Evolutionary conservation across 2,329 filamentous ascomycete species (phyloP).

Genomic region (Exophiala xenobiotica): DNA sequence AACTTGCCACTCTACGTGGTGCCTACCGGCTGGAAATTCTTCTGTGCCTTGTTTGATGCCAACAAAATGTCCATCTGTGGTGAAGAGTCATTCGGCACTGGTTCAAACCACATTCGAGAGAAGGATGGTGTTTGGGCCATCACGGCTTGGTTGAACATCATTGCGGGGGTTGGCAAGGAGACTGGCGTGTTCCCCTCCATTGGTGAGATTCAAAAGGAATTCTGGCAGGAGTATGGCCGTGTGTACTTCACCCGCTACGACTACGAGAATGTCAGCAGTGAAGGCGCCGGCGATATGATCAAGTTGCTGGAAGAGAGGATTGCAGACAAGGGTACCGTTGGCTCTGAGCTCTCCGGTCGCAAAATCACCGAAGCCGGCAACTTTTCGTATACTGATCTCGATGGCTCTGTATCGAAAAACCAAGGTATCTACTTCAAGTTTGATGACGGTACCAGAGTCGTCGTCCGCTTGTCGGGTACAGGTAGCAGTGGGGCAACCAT

Average conservation of each 20-base stretch:
- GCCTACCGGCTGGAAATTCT: slow-evolving; percentile 98
- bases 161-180: slow-evolving; percentile 85
- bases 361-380: slow-evolving; percentile 89
- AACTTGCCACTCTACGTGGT: slow-evolving; percentile 92
- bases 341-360: slow-evolving; percentile 75
- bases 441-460: slow-evolving; percentile 89
- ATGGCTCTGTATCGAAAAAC: slow-evolving; percentile 91
- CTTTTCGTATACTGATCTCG: slow-evolving; percentile 98
- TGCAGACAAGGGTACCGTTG: slow-evolving; percentile 70
- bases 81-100: slow-evolving; percentile 96
- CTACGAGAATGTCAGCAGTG: slow-evolving; percentile 91
- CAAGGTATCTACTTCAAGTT: slow-evolving; percentile 95
- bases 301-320: slow-evolving; percentile 77
- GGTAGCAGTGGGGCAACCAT: slow-evolving; percentile 95
- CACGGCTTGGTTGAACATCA: slow-evolving; percentile 97
- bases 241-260: slow-evolving; percentile 99
- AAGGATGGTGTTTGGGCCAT: slow-evolving; percentile 99
- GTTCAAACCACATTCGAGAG: slow-evolving; percentile 97
- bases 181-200: slow-evolving; percentile 71
- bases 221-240: slow-evolving; percentile 94
- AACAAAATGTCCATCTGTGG: slow-evolving; percentile 97
- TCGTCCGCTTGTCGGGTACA: slow-evolving; percentile 91
- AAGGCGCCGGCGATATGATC: slow-evolving; percentile 87
- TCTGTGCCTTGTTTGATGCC: slow-evolving; percentile 91
- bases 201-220: slow-evolving; percentile 92